Evolutionary conservation across 805 yeast species (phyloP).

Genomic region (Yarrowia yakushimensis): DNA sequence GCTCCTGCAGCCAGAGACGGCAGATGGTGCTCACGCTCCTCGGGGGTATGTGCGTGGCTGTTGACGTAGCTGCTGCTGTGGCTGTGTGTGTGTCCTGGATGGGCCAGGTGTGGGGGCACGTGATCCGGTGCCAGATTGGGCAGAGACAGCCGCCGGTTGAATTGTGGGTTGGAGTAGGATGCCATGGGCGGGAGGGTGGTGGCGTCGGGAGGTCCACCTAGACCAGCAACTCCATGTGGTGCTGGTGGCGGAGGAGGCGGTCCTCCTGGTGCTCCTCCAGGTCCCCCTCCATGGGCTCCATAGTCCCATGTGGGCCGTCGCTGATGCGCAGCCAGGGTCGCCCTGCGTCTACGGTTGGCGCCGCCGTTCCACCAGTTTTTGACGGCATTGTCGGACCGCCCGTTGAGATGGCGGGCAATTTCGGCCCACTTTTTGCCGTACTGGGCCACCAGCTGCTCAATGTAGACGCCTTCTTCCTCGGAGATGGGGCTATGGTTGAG

Average conservation of each 20-base stretch:
- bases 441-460: conserved; percentile 71
- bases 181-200: neutral
- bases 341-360: conserved; percentile 67
- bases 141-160: conserved; percentile 3
- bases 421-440: conserved; percentile 94
- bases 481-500: conserved; percentile 79
- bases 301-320: conserved; percentile 15
- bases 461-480: conserved; percentile 75
- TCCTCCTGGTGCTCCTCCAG: neutral
- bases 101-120: neutral
- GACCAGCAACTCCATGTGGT: neutral
- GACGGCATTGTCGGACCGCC: conserved; percentile 85
- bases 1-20: neutral
- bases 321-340: conserved; percentile 30
- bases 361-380: conserved; percentile 98
- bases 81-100: neutral
- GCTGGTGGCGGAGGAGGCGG: conserved; percentile 21
- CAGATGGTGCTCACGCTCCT: neutral
- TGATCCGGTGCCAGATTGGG: conserved; percentile 11
- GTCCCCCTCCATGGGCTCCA: neutral
- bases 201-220: neutral
- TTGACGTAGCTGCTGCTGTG: neutral
- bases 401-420: conserved; percentile 80
- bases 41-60: conserved; percentile 12
- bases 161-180: neutral